These are phyloP conservation scores for Musa beccarii DNA, from an alignment of 176 grass and related monocot species.

Conservation along the genomic window DNA sequence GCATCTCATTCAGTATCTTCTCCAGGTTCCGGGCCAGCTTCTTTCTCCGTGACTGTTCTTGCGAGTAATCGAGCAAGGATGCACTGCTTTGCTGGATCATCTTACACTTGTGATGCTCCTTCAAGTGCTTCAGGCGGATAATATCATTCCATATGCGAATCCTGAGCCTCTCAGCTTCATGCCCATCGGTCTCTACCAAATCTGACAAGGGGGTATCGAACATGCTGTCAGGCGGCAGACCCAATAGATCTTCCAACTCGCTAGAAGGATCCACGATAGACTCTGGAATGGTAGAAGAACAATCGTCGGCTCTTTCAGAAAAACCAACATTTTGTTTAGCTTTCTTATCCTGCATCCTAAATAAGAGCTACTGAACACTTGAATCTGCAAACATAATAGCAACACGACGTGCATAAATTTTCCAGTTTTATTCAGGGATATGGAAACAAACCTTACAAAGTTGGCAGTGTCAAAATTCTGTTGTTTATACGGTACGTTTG, in stretches of 20 bases:
- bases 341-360: no score
- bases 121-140: not conserved
- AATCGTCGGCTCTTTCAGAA: no score
- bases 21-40: not conserved
- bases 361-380: no score
- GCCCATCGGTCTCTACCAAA: not conserved
- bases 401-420: no score
- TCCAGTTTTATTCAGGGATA: no score
- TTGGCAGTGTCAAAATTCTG: no score
- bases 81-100: no score
- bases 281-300: no score
- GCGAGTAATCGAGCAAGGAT: not conserved
- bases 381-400: no score
- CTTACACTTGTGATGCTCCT: not conserved
- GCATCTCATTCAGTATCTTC: not conserved
- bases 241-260: not conserved
- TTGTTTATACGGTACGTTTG: no score
- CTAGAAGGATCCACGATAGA: not conserved
- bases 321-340: no score
- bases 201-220: not conserved
- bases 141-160: not conserved
- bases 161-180: not conserved
- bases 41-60: not conserved
- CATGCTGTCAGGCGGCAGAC: not conserved
- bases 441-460: no score